Base-by-base conservation (phyloP, 306 rosid species). In the Lathyrus aphaca region DNA sequence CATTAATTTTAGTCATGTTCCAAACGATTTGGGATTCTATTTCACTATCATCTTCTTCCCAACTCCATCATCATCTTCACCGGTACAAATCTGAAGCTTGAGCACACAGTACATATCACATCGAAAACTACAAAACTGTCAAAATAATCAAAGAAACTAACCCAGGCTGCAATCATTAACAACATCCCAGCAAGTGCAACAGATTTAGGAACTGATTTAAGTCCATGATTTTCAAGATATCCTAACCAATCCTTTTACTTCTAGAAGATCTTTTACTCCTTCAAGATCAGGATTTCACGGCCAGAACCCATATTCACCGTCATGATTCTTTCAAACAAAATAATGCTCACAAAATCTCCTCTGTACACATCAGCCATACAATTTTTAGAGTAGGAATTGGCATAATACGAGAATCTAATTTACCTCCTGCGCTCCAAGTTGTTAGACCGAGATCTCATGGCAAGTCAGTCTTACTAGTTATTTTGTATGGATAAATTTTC, bases 191-290 rank as follows among this genome's bases (percentile, higher is more conserved):
- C n/a, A n/a, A n/a, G n/a, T n/a, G n/a, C n/a, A n/a, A n/a, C n/a
- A n/a, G n/a, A n/a, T n/a, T n/a, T n/a, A n/a, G n/a, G n/a, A n/a
- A n/a, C n/a, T n/a, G n/a, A n/a, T n/a, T n/a, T n/a, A n/a, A n/a
- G n/a, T n/a, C n/a, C n/a, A n/a, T n/a, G n/a, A n/a, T n/a, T n/a
- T n/a, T n/a, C n/a, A n/a, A n/a, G n/a, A n/a, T n/a, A n/a, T n/a
- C n/a, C n/a, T n/a, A n/a, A n/a, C n/a, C n/a, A n/a, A n/a, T n/a
- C 91, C 83, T 37, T 63, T 75, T 73, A 65, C 88, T 54, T 79
- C 93, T 43, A 13, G 72, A 72, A 76, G 61, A 25, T 55, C 82
- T 30, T 66, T 75, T 71, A 65, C 91, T 54, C 79, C 94, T 49
- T 13, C 76, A 74, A 76, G 91, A 76, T 73, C 74, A 11, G 74